Percentiles rank a stretch among this genome's conserved stretches.
These are phyloP conservation scores for Pseudogymnoascus sp. DNA, from an alignment of 2,329 filamentous ascomycete species.

Conservation along the genomic window DNA sequence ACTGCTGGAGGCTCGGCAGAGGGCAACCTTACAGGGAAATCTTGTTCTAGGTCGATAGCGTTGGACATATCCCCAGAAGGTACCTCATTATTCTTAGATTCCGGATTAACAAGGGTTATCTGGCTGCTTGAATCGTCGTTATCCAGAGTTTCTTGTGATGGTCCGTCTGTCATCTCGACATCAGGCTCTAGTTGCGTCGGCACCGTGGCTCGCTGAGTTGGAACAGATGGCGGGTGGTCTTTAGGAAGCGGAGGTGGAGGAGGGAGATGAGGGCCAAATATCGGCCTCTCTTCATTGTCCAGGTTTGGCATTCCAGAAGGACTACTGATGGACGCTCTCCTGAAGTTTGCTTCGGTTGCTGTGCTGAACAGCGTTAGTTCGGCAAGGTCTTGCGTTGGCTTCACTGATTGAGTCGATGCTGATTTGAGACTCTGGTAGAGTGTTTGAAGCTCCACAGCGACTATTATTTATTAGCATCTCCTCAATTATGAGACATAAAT, in stretches of 20 bases:
- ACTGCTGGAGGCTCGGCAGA: not conserved
- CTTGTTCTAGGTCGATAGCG: not conserved
- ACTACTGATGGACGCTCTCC: slow-evolving; percentile 37
- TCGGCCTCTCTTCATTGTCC: not conserved
- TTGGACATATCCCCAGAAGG: slow-evolving; percentile 7
- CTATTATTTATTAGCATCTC: slow-evolving; percentile 36
- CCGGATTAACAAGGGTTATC: slow-evolving; percentile 32
- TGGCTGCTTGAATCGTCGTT: slow-evolving; percentile 31
- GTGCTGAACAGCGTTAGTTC: slow-evolving; percentile 65
- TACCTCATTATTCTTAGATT: slow-evolving; percentile 13
- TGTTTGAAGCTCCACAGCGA: slow-evolving; percentile 62
- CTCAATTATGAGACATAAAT: not conserved
- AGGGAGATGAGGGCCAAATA: slow-evolving; percentile 1
- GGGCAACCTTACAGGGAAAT: not conserved
- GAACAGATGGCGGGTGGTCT: slow-evolving; percentile 18
- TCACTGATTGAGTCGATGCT: slow-evolving; percentile 53
- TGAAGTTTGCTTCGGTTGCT: slow-evolving; percentile 44
- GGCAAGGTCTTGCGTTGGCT: slow-evolving; percentile 68
- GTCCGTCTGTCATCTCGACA: slow-evolving; percentile 28
- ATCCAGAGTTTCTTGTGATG: slow-evolving; percentile 19
- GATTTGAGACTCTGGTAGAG: slow-evolving; percentile 66
- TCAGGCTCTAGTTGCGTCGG: slow-evolving; percentile 16
- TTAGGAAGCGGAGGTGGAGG: slow-evolving; percentile 10
- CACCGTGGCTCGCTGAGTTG: slow-evolving; percentile 12
- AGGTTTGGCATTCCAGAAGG: slow-evolving; percentile 21